Base-by-base conservation (phyloP, 2,329 filamentous ascomycete genomes). In the Rutstroemia sp. region DNA sequence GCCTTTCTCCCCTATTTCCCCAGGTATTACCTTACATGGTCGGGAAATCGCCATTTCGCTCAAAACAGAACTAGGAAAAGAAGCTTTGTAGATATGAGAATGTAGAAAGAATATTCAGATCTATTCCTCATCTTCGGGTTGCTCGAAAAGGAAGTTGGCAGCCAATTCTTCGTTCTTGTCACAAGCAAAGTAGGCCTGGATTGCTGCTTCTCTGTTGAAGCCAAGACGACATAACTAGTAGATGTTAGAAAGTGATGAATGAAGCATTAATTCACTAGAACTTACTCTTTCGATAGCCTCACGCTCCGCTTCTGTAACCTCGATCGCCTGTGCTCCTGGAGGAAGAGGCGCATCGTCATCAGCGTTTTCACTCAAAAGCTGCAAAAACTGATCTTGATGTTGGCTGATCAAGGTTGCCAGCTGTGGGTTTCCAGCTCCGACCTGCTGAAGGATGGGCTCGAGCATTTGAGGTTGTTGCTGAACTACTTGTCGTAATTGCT, bases 151-250 rank as follows among this genome's bases (percentile, higher is more conserved):
- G 73, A 96, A 97, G 75, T 99, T 99, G 62, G 94, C 94, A 0
- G 94, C 94, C 51, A 99, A 80, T 74, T 99, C 94, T 75, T 99
- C 94, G 72, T 99, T 97, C 82, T 97, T 99, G 74, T 99, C 94
- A 73, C 94, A 99, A 36, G 94, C 94, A 71, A 99, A 99, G 76
- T 97, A 99, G 25, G 94, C 94, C 75, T 99, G 92, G 64, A 97
- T 96, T 51, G 94, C 94, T 65, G 91, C 83, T 65, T 97, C 91
- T 58, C 92, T 86, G 66, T 92, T 85, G 71, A 99, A 99, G 38
- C 94, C 94, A 46, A 99, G 84, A 61, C 88, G 87, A 75, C 90
- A 96, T 69, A 99, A 79, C 89, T 95, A 54, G 4, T 34, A 34
- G 23, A 47, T 30, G 21, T 60, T 51, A 59, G 62, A 65, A 1